Evolutionary conservation across 495 filamentous ascomycete species (phyloP), one percentile per base, ranked within the genome.

Genomic region (Corynascus novoguineensis): DNA sequence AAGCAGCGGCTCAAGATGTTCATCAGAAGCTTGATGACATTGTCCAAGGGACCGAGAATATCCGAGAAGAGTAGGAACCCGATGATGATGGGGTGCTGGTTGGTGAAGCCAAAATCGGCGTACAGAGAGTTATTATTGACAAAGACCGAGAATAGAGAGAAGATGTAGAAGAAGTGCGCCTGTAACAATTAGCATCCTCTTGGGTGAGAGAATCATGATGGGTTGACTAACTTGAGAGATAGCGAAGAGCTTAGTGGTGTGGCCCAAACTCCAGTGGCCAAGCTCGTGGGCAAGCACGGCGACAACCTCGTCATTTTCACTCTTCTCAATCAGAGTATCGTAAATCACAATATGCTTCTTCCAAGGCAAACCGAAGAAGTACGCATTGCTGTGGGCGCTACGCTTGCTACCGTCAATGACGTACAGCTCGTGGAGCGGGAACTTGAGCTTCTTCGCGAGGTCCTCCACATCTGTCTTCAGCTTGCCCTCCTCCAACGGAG

Each of bases 341-440:
- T 95, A 98, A 68, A 98, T 95, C 63, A 98, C 93, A 74, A 98
- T 98, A 76, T 96, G 93, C 82, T 98, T 98, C 82, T 96, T 97
- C 92, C 93, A 97, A 7, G 93, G 93, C 53, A 98, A 80, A 51
- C 93, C 93, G 60, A 93, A 96, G 75, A 98, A 98, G 74, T 97
- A 98, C 44, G 93, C 93, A 66, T 98, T 98, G 76, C 88, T 95
- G 75, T 98, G 93, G 28, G 93, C 90, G 64, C 87, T 92, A 60
- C 93, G 86, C 81, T 96, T 97, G 78, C 90, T 96, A 29, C 93
- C 95, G 68, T 98, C 93, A 64, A 98, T 98, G 62, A 97, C 92
- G 64, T 93, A 86, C 21, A 98, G 79, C 72, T 96, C 89, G 50
- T 84, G 81, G 24, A 98, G 80, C 6, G 93, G 93, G 74, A 98